These are phyloP conservation scores for Elsinoe perseae DNA, from an alignment of 2,329 filamentous ascomycete species.

Conservation along the genomic window DNA sequence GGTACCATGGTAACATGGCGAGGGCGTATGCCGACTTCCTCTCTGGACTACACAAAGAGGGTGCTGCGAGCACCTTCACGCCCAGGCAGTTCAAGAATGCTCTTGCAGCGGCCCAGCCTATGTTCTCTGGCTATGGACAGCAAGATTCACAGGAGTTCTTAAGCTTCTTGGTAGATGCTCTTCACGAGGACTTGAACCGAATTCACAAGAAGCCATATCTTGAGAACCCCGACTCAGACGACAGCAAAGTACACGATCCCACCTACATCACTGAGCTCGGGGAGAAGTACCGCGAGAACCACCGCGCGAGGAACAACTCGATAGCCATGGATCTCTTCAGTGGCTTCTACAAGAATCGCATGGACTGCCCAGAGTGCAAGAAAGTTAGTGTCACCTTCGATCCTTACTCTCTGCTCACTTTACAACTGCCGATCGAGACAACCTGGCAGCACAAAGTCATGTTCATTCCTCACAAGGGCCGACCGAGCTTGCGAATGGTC, in stretches of 20 bases:
- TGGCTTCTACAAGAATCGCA: conserved; percentile 95
- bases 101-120: conserved; percentile 70
- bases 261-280: conserved; percentile 77
- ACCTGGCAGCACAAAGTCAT: conserved; percentile 68
- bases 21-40: conserved; percentile 71
- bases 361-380: conserved; percentile 81
- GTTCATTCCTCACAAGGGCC: conserved; percentile 68
- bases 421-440: conserved; percentile 82
- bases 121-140: conserved; percentile 90
- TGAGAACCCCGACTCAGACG: conserved; percentile 94
- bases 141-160: conserved; percentile 97
- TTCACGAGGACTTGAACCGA: conserved; percentile 91
- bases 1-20: conserved; percentile 80
- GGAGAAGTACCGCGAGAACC: conserved; percentile 82
- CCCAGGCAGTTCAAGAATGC: conserved; percentile 76
- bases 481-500: conserved; percentile 63
- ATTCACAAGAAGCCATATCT: conserved; percentile 95
- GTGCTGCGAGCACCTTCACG: conserved; percentile 58
- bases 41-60: conserved; percentile 67
- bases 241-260: conserved; percentile 83
- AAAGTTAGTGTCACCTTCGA: conserved; percentile 99
- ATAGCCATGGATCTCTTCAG: conserved; percentile 93
- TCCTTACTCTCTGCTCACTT: conserved; percentile 87
- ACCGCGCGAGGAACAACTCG: conserved; percentile 85
- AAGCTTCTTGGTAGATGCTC: conserved; percentile 84